These are phyloP conservation scores for Zygotorulaspora danielsina DNA, from an alignment of 805 yeast species.

Conservation along the genomic window DNA sequence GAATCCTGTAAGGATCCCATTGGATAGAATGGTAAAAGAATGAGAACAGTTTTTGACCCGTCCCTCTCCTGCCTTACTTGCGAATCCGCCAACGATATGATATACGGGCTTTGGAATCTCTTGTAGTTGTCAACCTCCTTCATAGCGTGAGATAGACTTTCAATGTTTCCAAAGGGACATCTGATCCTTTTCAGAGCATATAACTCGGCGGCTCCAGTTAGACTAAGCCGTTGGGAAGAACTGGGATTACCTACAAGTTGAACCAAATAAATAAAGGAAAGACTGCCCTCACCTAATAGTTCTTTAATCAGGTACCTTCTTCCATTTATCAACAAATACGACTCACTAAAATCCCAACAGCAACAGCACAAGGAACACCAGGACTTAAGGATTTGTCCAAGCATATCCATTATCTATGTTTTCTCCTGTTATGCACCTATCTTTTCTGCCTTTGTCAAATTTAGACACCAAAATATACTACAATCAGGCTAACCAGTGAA, in stretches of 20 bases:
- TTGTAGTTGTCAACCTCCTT: conserved; percentile 72
- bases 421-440: not conserved
- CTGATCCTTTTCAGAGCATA: conserved; percentile 82
- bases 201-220: conserved; percentile 26
- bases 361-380: conserved; percentile 31
- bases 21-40: conserved; percentile 73
- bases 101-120: conserved; percentile 62
- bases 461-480: no score
- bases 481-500: no score
- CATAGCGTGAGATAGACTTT: conserved; percentile 68
- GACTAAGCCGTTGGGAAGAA: not conserved
- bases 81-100: conserved; percentile 68
- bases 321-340: conserved; percentile 51
- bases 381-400: conserved; percentile 10
- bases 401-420: conserved; percentile 6
- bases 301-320: conserved; percentile 57
- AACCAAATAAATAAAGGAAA: conserved; percentile 80
- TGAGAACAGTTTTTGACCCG: conserved; percentile 74
- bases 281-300: conserved; percentile 88
- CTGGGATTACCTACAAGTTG: conserved; percentile 40
- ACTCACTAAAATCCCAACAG: conserved; percentile 44
- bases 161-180: conserved; percentile 76
- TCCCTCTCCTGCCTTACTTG: conserved; percentile 66
- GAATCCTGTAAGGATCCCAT: conserved; percentile 75
- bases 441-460: not conserved